A percentile compares a stretch with the other conserved stretches of the same genome.
These are phyloP conservation scores for Sporothrix variecibatus DNA, from an alignment of 2,329 filamentous ascomycete species.

Conservation along the genomic window DNA sequence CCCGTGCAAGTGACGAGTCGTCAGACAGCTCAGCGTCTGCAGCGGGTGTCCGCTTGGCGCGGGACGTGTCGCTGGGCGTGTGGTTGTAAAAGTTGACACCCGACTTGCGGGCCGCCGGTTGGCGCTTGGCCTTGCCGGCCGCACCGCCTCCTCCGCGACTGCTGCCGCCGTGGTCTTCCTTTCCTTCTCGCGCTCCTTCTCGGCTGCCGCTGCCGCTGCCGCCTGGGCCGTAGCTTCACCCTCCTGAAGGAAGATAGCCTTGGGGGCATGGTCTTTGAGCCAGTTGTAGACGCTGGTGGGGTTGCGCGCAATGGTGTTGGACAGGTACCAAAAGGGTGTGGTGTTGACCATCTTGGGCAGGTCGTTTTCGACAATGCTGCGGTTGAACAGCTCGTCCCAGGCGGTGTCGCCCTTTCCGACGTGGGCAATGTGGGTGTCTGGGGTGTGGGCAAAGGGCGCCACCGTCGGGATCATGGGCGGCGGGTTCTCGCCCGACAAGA, in stretches of 20 bases:
- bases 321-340: slow-evolving; percentile 36
- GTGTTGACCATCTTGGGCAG: slow-evolving; percentile 28
- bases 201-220: slow-evolving; percentile 31
- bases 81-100: neutral
- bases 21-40: slow-evolving; percentile 28
- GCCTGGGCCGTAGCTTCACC: slow-evolving; percentile 50
- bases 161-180: slow-evolving; percentile 41
- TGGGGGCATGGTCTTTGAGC: slow-evolving; percentile 81
- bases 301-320: slow-evolving; percentile 65
- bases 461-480: slow-evolving; percentile 50
- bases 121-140: slow-evolving; percentile 23
- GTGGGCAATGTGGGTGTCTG: slow-evolving; percentile 34
- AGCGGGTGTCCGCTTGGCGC: slow-evolving; percentile 34
- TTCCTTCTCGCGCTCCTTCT: slow-evolving; percentile 37
- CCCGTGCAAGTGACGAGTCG: slow-evolving; percentile 28
- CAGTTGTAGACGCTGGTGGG: slow-evolving; percentile 94
- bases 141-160: slow-evolving; percentile 30
- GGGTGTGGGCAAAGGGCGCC: slow-evolving; percentile 49
- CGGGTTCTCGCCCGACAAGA: slow-evolving; percentile 35
- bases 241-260: slow-evolving; percentile 77
- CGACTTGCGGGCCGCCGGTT: neutral
- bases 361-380: slow-evolving; percentile 41
- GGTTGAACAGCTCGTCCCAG: slow-evolving; percentile 39
- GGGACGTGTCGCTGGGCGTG: neutral
- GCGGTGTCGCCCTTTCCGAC: slow-evolving; percentile 32